A percentile compares a stretch with the other conserved stretches of the same genome.
These are phyloP conservation scores for Ramaria rubella DNA, from an alignment of 768 basidiomycete species.

Conservation along the genomic window DNA sequence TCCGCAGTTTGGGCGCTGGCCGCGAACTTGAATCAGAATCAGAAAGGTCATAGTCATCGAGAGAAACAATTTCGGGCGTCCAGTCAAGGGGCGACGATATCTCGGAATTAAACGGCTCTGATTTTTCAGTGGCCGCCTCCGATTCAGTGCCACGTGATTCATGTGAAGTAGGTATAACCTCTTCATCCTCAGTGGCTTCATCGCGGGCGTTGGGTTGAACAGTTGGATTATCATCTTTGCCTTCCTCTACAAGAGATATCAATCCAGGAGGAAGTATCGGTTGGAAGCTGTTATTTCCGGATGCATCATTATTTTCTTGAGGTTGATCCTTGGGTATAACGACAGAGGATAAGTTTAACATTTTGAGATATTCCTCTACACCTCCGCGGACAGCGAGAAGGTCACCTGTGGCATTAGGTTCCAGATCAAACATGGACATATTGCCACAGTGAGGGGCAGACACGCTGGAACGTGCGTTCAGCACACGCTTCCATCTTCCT, in stretches of 20 bases:
- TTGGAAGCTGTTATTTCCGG: background rate
- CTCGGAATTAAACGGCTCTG: background rate
- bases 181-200: background rate
- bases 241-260: background rate
- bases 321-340: slow-evolving; percentile 2
- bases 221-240: background rate
- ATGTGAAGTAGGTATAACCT: background rate
- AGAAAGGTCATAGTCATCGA: slow-evolving; percentile 77
- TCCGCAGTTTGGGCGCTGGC: slow-evolving; percentile 48
- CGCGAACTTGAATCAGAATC: slow-evolving; percentile 54
- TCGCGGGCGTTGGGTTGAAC: background rate
- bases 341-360: slow-evolving; percentile 35
- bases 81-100: slow-evolving; percentile 26
- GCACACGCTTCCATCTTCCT: slow-evolving; percentile 75
- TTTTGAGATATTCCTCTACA: slow-evolving; percentile 59
- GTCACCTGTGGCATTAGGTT: slow-evolving; percentile 53
- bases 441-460: slow-evolving; percentile 28
- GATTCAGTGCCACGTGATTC: background rate
- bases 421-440: slow-evolving; percentile 67
- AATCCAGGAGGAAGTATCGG: background rate
- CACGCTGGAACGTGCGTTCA: slow-evolving; percentile 24
- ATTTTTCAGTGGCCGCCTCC: background rate
- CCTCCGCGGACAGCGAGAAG: slow-evolving; percentile 54
- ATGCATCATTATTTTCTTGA: background rate
- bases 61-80: slow-evolving; percentile 66